Base-by-base conservation (phyloP, 179 eudicot genomes). In the Pouteria campechiana region DNA sequence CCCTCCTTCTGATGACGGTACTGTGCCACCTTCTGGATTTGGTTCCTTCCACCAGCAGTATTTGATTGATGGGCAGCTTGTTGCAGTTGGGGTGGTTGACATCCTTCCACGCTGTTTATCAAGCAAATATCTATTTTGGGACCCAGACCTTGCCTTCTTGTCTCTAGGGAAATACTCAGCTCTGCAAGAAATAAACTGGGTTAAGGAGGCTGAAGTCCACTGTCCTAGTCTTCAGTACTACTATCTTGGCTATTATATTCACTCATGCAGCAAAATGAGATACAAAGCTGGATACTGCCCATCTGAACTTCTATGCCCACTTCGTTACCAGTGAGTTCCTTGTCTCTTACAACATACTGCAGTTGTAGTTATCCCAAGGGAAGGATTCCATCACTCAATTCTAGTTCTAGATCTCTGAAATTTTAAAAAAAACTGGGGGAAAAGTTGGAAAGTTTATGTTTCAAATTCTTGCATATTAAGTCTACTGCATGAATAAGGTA, bases 11-110 rank as follows among this genome's bases (percentile, higher is more conserved):
- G 74, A 68, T 30, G 73, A 79, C 58, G 61, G 56, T 62, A 54
- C 66, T 18, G 79, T 71, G 49, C 96, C 99, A 55, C 88, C 81
- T 31, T 82, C 85, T 56, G 99, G 99, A 32, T 82, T 92, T 58
- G 99, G 99, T 36, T 87, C 99, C 37, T 92, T 92, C 61, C 99
- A 92, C 63, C 96, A 87, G 70, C 99, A 79, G 53, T 87, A 87
- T 66, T 18, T 78, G 32, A 66, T 87, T 61, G 85, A 92, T 63
- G 99, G 96, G 41, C 75, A 22, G 32, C 67, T 92, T 46, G 71
- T 82, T 53, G 99, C 99, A 29, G 99, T 92, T 67, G 99, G 99
- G 41, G 96, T 92, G 49, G 66, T 92, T 33, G 99, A 92, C 55
- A 87, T 92, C 49, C 93, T 92, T 36, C 99, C 99, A 20, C 82